Conservation (phyloP, 2,329 filamentous ascomycete genomes). For the Tolypocladium tropicale region DNA sequence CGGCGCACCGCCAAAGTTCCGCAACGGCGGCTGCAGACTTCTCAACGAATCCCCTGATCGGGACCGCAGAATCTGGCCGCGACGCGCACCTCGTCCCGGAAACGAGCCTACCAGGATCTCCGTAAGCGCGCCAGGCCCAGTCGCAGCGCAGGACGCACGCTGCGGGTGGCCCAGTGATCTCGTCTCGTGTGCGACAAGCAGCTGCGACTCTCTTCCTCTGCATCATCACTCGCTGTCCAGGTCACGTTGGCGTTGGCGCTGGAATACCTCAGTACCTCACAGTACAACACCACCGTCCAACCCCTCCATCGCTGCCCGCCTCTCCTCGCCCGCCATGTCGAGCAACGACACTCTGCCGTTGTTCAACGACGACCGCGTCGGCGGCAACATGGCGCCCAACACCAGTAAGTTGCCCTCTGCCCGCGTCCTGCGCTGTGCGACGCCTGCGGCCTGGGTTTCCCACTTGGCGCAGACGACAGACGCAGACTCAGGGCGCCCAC, state of each 20-base stretch:
- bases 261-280: too few relatives aligned
- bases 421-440: not conserved
- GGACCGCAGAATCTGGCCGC: too few relatives aligned
- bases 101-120: not conserved
- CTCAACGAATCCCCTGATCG: not conserved
- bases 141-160: not conserved
- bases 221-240: not conserved
- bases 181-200: not conserved
- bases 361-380: slow-evolving; percentile 16
- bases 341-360: slow-evolving; percentile 20
- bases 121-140: not conserved
- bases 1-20: not conserved
- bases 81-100: too few relatives aligned
- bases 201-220: not conserved
- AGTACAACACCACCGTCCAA: not conserved
- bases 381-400: slow-evolving; percentile 22
- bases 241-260: not conserved
- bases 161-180: not conserved
- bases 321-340: slow-evolving; percentile 13
- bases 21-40: not conserved
- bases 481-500: too few relatives aligned
- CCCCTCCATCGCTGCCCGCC: slow-evolving; percentile 7
- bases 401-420: slow-evolving; percentile 14
- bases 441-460: not conserved
- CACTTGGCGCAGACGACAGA: too few relatives aligned